Conservation (phyloP, 306 rosid species). For the Boehmeria nivea region DNA sequence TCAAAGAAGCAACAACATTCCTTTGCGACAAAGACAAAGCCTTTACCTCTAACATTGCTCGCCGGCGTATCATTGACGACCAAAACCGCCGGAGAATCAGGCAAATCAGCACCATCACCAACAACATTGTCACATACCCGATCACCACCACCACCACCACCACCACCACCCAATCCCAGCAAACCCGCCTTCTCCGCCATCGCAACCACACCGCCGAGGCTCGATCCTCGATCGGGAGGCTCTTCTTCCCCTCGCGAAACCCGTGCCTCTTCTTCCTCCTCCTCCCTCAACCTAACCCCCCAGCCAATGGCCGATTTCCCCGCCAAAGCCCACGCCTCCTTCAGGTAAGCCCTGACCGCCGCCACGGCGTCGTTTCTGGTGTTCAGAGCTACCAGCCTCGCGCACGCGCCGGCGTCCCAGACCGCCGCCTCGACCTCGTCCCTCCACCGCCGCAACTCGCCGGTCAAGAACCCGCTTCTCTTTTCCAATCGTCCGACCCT, state of each 20-base stretch:
- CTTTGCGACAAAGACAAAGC: too few relatives aligned
- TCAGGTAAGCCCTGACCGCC: conserved; percentile 34
- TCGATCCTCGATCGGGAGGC: not conserved
- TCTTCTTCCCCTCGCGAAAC: not conserved
- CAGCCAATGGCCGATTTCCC: conserved; percentile 51
- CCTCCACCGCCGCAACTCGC: conserved; percentile 39
- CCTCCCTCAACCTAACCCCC: conserved; percentile 14
- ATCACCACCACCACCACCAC: conserved; percentile 12
- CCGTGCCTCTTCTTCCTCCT: not conserved
- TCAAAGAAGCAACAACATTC: too few relatives aligned
- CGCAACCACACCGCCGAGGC: conserved; percentile 3
- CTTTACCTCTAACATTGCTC: not conserved
- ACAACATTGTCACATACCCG: conserved; percentile 17
- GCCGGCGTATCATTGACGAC: not conserved
- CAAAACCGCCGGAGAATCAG: not conserved
- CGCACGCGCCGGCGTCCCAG: conserved; percentile 33
- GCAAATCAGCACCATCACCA: conserved; percentile 12
- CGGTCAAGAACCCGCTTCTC: conserved; percentile 25
- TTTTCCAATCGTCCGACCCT: conserved; percentile 28
- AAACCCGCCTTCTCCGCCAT: conserved; percentile 11
- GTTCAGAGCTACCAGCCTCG: conserved; percentile 40
- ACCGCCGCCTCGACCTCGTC: conserved; percentile 54
- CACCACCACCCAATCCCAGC: not conserved
- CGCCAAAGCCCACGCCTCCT: conserved; percentile 49
- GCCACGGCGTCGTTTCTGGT: conserved; percentile 45